These are phyloP conservation scores for Penicillium sp. DNA, from an alignment of 2,329 filamentous ascomycete species.

Conservation along the genomic window DNA sequence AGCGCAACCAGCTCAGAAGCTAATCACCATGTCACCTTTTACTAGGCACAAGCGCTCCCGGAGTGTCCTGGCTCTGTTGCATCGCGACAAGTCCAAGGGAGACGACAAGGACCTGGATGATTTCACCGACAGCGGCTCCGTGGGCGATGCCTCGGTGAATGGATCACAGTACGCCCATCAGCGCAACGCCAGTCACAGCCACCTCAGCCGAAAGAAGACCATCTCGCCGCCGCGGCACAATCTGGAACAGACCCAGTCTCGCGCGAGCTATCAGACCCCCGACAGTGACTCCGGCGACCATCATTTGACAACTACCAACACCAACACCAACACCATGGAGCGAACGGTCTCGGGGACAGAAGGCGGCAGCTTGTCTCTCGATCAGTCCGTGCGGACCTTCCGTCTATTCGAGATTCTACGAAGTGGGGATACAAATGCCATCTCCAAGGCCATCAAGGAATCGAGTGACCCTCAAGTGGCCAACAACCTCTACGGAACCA, in stretches of 20 bases:
- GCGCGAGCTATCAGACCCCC: slow-evolving; percentile 13
- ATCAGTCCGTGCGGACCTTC: slow-evolving; percentile 92
- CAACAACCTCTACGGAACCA: slow-evolving; percentile 59
- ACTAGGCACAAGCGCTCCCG: slow-evolving; percentile 49
- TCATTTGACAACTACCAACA: neutral
- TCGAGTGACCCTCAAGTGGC: slow-evolving; percentile 47
- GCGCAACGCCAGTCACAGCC: slow-evolving; percentile 28
- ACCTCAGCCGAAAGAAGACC: slow-evolving; percentile 25
- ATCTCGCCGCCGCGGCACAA: slow-evolving; percentile 17
- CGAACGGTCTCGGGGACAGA: slow-evolving; percentile 32
- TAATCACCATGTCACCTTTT: slow-evolving; percentile 25
- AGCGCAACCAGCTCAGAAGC: neutral
- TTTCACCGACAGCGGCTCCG: slow-evolving; percentile 14
- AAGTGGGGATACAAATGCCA: slow-evolving; percentile 82
- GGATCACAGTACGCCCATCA: slow-evolving; percentile 25
- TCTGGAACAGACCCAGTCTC: slow-evolving; percentile 24
- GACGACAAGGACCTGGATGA: slow-evolving; percentile 31
- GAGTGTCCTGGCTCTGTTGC: slow-evolving; percentile 49
- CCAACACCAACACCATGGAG: slow-evolving; percentile 16
- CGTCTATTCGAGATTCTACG: slow-evolving; percentile 87
- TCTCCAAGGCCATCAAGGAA: slow-evolving; percentile 72
- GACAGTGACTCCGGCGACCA: slow-evolving; percentile 14
- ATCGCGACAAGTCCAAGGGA: slow-evolving; percentile 47
- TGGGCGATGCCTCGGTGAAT: slow-evolving; percentile 24
- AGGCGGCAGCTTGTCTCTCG: slow-evolving; percentile 54